Evolutionary conservation across 169 alveolate species (phyloP).

Genomic region (Plasmodium blacklocki): DNA sequence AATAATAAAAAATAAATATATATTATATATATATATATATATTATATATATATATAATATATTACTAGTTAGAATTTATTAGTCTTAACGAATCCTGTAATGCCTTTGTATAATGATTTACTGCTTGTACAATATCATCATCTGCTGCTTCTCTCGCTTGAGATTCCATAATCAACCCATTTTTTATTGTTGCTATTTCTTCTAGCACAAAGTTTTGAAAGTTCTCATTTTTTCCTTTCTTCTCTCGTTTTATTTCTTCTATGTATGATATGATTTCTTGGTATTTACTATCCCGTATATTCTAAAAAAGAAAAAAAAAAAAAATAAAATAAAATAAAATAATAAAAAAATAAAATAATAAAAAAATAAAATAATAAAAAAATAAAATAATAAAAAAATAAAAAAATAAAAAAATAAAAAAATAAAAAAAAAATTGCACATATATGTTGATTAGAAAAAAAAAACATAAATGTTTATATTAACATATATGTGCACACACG

Average conservation of each 20-base stretch:
- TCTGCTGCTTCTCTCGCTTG: slow-evolving; percentile 92
- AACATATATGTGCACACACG: neutral
- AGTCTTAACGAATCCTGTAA: slow-evolving; percentile 86
- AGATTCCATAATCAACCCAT: slow-evolving; percentile 86
- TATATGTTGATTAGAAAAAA: neutral
- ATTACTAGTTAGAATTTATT: slow-evolving; percentile 75
- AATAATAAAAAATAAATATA: neutral
- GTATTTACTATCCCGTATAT: slow-evolving; percentile 54
- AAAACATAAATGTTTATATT: neutral
- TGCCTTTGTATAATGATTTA: slow-evolving; percentile 91
- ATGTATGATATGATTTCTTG: slow-evolving; percentile 69
- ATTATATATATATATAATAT: neutral
- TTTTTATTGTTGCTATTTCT: slow-evolving; percentile 86
- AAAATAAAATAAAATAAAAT: neutral
- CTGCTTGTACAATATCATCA: slow-evolving; percentile 93
- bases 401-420: neutral
- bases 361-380: neutral
- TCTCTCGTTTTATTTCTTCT: slow-evolving; percentile 48
- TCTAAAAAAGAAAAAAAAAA: slow-evolving; percentile 21
- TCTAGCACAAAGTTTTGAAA: slow-evolving; percentile 85
- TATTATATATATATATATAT: neutral
- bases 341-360: neutral
- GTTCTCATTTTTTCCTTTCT: slow-evolving; percentile 74
- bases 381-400: too few species aligned
- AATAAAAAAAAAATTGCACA: neutral